Conservation (phyloP, 495 filamentous ascomycete genomes). For the Podospora anserina region DNA sequence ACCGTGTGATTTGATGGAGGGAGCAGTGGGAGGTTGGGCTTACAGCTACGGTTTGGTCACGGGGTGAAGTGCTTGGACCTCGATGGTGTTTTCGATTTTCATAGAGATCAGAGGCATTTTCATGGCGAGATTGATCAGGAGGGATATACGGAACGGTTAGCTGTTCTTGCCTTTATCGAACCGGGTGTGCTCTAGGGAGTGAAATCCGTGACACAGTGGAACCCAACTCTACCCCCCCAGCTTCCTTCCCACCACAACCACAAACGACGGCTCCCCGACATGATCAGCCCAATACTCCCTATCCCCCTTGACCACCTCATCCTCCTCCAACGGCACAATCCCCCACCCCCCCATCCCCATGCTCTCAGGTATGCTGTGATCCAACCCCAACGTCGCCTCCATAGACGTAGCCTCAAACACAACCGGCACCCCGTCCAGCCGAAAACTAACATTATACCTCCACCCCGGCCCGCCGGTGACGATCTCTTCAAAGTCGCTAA, state of each 20-base stretch:
- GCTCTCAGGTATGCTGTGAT: slow-evolving; percentile 16
- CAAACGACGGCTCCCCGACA: slow-evolving; percentile 24
- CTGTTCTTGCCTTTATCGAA: no score
- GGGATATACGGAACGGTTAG: no score
- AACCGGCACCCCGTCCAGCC: slow-evolving; percentile 12
- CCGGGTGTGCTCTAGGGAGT: no score
- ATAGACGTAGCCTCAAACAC: slow-evolving; percentile 19
- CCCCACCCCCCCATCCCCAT: slow-evolving; percentile 25
- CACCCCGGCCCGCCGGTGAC: slow-evolving; percentile 24
- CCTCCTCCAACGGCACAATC: slow-evolving; percentile 20
- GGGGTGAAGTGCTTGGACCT: no score
- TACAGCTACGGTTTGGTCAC: no score
- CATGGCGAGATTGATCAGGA: no score
- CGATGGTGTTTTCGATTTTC: no score
- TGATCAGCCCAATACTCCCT: slow-evolving; percentile 28
- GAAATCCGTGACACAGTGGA: no score
- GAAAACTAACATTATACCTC: slow-evolving; percentile 9
- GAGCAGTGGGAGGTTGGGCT: neutral
- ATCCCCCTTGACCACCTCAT: slow-evolving; percentile 24
- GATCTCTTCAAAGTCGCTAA: slow-evolving; percentile 11
- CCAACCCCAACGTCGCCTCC: slow-evolving; percentile 13
- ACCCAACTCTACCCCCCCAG: neutral
- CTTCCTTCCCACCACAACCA: slow-evolving; percentile 13
- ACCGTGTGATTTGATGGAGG: neutral
- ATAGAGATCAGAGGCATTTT: no score